phyloP scores from a whole-genome alignment of 306 rosid genomes.

The Ochetophila trinervis region DNA sequence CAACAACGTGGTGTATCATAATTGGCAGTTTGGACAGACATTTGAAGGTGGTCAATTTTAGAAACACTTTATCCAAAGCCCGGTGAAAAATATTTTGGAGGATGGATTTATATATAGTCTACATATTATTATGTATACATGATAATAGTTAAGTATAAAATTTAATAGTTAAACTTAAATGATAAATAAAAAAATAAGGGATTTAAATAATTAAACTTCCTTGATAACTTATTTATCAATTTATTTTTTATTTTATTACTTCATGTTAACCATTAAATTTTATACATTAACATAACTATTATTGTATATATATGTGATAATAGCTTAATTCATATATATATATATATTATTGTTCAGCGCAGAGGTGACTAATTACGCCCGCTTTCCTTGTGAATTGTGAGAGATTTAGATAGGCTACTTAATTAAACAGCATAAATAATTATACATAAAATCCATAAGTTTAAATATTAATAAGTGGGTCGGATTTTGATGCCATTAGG shows the following conservation, averaged over 20 bases:
- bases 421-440: background rate
- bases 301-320: too few relatives aligned
- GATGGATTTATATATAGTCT: too few relatives aligned
- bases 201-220: too few relatives aligned
- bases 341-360: background rate
- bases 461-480: background rate
- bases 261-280: too few relatives aligned
- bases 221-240: too few relatives aligned
- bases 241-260: too few relatives aligned
- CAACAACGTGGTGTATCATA: slow-evolving; percentile 28
- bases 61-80: background rate
- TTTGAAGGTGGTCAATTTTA: slow-evolving; percentile 38
- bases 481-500: background rate
- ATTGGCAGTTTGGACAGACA: slow-evolving; percentile 41
- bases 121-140: too few relatives aligned
- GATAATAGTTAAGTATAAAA: too few relatives aligned
- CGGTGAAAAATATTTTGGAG: background rate
- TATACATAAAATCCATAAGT: background rate
- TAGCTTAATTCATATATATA: too few relatives aligned
- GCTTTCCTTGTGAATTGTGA: background rate
- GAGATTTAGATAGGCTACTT: background rate
- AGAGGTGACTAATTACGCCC: background rate
- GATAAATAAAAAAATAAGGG: too few relatives aligned
- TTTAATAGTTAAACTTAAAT: too few relatives aligned
- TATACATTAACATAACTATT: too few relatives aligned